Evolutionary conservation across 805 yeast genomes (phyloP), one percentile per base, ranked within the genome.

Genomic region (Candida verbasci): DNA sequence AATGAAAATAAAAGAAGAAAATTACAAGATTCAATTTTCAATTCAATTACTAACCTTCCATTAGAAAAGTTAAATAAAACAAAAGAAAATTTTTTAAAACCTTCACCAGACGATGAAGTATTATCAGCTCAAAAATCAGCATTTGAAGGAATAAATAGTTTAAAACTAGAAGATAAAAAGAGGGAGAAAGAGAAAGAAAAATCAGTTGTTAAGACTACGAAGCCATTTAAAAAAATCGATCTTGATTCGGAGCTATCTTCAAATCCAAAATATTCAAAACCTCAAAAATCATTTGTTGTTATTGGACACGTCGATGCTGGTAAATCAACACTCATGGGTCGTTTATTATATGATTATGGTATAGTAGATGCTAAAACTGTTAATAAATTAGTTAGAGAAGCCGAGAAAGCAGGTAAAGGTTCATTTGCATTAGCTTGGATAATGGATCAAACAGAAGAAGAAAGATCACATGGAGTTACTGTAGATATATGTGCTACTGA

Each of bases 301-400:
- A 82, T 85, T 46, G 93, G 94, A 9, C 94, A 85, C 55, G 91
- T 85, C 6, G 94, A 85, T 56, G 86, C 91, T 0, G 94, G 94
- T 11, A 85, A 85, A 50, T 81, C 88, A 2, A 85, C 94, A 1
- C 65, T 85, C 34, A 76, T 84, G 75, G 94, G 94, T 6, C 59
- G 93, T 31, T 55, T 85, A 25, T 55, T 85, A 27, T 78, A 75
- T 41, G 91, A 84, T 48, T 56, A 74, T 18, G 82, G 83, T 6
- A 78, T 78, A 2, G 78, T 85, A 4, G 83, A 80, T 48, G 71
- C 78, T 24, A 76, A 78, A 34, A 74, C 82, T 1, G 68, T 83
- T 9, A 76, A 78, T 48, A 81, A 78, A 47, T 62, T 78, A 36
- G 72, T 78, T 28, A 74, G 74, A 43, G 88, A 84, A 44, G 75